Evolutionary conservation across 2,329 filamentous ascomycete genomes (phyloP), one percentile per base, ranked within the genome.

Genomic region (Endoconidiophora polonica): DNA sequence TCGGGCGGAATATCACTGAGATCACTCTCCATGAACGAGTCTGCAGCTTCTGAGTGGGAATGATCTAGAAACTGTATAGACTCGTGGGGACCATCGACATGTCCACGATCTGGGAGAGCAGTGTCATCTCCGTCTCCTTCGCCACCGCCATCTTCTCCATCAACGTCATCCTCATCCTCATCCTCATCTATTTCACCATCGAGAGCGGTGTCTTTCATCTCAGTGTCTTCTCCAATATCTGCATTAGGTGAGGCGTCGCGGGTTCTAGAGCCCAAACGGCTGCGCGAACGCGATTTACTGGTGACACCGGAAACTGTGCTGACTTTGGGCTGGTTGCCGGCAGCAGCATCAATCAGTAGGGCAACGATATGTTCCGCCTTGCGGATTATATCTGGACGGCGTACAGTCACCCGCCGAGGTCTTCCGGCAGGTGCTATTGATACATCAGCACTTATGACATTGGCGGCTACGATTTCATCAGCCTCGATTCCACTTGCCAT

Each of bases 11-110:
- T 72, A 54, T 83, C 80, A 48, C 77, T 83, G 0, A 83, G 66
- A 54, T 83, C 79, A 58, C 78, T 83, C 60, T 83, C 79, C 49
- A 81, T 77, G 54, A 83, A 79, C 0, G 75, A 79, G 39, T 73
- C 52, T n/a, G 36, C 48, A 39, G 47, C 47, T 4, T 47, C 44
- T 9, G 44, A 48, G 14, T 49, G 48, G 16, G 44, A 48, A 52
- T 14, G 60, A 60, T 38, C 60, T 59, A 20, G 61, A 54, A 37
- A 50, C 49, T 14, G 58, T 57, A 36, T 58, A 56, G 44, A 57
- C 58, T 54, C 55, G 60, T 47, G 54, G 62, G 60, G 48, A 62
- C 29, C 44, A 36, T 57, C 64, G 58, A 52, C 61, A 56, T 39
- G 60, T 56, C 12, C 61, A 57, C 53, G 57, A 39, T 61, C 57